These are phyloP conservation scores for Punica granatum DNA, from an alignment of 345 rosid species.

Conservation along the genomic window DNA sequence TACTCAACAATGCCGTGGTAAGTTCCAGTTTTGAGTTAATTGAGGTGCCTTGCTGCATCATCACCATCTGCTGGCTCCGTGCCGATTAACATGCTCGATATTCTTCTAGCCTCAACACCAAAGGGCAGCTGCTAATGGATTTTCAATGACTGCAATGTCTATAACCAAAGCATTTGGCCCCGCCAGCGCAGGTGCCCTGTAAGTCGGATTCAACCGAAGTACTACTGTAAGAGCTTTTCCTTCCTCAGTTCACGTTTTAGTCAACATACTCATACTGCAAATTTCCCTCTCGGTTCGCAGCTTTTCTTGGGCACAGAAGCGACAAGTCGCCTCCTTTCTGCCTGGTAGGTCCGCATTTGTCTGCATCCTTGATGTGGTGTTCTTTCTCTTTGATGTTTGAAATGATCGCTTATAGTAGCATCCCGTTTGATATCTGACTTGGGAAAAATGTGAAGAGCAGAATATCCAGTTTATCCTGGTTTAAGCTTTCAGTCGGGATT, in stretches of 20 bases:
- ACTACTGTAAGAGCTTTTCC: too few species aligned
- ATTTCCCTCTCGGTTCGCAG: slow-evolving; percentile 17
- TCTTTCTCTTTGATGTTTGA: not conserved
- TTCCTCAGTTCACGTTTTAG: not conserved
- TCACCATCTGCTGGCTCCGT: not conserved
- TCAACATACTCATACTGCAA: not conserved
- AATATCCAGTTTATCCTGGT: not conserved
- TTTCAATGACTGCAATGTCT: slow-evolving; percentile 57
- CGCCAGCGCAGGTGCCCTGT: slow-evolving; percentile 62
- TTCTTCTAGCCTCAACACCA: slow-evolving; percentile 38
- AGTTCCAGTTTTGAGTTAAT: not conserved
- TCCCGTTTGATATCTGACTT: not conserved
- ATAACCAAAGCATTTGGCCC: slow-evolving; percentile 59
- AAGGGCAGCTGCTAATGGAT: slow-evolving; percentile 60
- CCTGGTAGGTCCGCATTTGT: slow-evolving; percentile 24
- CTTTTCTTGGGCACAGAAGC: slow-evolving; percentile 53
- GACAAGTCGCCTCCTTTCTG: slow-evolving; percentile 37
- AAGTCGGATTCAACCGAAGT: slow-evolving; percentile 20
- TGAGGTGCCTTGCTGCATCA: not conserved
- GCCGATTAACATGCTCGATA: not conserved
- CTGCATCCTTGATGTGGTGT: not conserved
- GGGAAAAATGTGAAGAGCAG: not conserved
- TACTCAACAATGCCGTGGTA: slow-evolving; percentile 53
- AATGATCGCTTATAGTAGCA: not conserved
- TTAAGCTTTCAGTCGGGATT: too few species aligned